Evolutionary conservation across 805 yeast species (phyloP).

Genomic region (Ogataea philodendri): DNA sequence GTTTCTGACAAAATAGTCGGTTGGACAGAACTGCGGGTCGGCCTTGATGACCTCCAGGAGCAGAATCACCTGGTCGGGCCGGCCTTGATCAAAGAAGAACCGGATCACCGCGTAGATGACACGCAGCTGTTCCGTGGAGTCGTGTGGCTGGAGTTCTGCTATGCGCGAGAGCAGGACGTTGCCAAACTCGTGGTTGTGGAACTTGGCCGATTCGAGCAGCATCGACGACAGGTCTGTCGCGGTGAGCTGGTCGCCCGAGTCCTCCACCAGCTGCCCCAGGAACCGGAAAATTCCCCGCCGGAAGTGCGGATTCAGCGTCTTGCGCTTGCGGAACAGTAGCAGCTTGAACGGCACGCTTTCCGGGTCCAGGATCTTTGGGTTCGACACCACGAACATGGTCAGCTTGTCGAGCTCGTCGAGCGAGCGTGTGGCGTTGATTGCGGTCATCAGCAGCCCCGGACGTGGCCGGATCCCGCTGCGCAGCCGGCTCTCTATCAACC

Average conservation of each 20-base stretch:
- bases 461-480: slow-evolving; percentile 28
- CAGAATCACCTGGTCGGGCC: slow-evolving; percentile 15
- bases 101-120: slow-evolving; percentile 16
- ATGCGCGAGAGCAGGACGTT: slow-evolving; percentile 13
- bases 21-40: slow-evolving; percentile 14
- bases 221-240: slow-evolving; percentile 10
- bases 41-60: slow-evolving; percentile 18
- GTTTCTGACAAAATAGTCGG: slow-evolving; percentile 14
- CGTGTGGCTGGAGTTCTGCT: slow-evolving; percentile 11
- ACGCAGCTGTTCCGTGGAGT: slow-evolving; percentile 14
- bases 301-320: slow-evolving; percentile 14
- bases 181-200: slow-evolving; percentile 12
- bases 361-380: slow-evolving; percentile 14
- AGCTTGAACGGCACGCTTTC: slow-evolving; percentile 17
- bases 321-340: slow-evolving; percentile 24
- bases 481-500: slow-evolving; percentile 25
- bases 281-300: slow-evolving; percentile 7
- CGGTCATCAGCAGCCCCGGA: slow-evolving; percentile 16
- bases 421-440: slow-evolving; percentile 11
- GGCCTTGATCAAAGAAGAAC: slow-evolving; percentile 15
- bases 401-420: slow-evolving; percentile 19
- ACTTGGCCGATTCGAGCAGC: slow-evolving; percentile 13
- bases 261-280: slow-evolving; percentile 5
- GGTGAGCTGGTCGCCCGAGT: slow-evolving; percentile 1
- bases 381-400: slow-evolving; percentile 12